A percentile compares a stretch with the other conserved stretches of the same genome.
Evolutionary conservation across 2,329 filamentous ascomycete genomes (phyloP).

Genomic region (Aspergillus viridinutans): DNA sequence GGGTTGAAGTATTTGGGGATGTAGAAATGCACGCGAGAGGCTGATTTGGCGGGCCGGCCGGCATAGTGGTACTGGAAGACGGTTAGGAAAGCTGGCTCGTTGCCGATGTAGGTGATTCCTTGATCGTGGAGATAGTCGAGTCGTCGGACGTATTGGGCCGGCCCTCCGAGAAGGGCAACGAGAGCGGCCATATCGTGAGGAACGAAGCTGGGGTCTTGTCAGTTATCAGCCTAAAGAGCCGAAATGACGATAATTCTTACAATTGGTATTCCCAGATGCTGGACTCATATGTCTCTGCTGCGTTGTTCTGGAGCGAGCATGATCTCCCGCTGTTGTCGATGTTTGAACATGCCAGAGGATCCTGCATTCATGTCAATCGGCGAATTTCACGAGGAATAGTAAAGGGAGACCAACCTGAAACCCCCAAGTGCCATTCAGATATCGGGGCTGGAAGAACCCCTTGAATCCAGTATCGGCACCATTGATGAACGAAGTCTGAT

Average conservation of each 20-base stretch:
- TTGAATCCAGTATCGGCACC: constrained; percentile 61
- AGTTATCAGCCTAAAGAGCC: constrained; percentile 43
- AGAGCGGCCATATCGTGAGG: constrained; percentile 51
- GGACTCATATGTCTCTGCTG: constrained; percentile 30
- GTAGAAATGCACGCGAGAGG: constrained; percentile 56
- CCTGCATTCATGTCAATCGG: constrained; percentile 38
- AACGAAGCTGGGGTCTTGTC: constrained; percentile 52
- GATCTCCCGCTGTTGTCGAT: constrained; percentile 42
- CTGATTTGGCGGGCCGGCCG: constrained; percentile 53
- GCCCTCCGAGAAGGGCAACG: constrained; percentile 57
- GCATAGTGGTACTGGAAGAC: constrained; percentile 68
- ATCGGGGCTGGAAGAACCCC: constrained; percentile 69
- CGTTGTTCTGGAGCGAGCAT: constrained; percentile 32
- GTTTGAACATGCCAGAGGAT: constrained; percentile 54
- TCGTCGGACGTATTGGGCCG: constrained; percentile 51
- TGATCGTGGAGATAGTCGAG: constrained; percentile 62
- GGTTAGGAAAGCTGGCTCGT: constrained; percentile 60
- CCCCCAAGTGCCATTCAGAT: constrained; percentile 65
- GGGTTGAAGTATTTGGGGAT: constrained; percentile 60
- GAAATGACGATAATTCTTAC: constrained; percentile 48
- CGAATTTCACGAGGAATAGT: not conserved
- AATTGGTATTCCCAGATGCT: constrained; percentile 38
- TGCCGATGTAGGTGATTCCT: constrained; percentile 62
- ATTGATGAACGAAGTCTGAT: constrained; percentile 56
- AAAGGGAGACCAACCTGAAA: constrained; percentile 45